Base-by-base conservation (phyloP, 2,329 filamentous ascomycete species). In the Trichophyton mentagrophytes region DNA sequence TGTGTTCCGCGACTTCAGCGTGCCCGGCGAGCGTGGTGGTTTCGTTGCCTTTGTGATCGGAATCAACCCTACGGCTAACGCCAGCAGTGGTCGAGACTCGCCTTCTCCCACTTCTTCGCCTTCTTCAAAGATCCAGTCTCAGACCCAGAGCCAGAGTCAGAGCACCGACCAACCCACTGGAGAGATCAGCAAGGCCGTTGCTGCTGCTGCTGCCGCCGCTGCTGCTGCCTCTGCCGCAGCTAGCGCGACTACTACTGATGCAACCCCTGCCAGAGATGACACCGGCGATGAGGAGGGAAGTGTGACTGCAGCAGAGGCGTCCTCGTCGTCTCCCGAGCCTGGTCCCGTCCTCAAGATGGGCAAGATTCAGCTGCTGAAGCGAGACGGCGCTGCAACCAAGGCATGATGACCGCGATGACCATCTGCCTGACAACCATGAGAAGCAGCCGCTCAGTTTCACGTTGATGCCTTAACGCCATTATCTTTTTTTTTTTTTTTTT, bases 1-100 rank as follows among this genome's bases (percentile, higher is more conserved):
- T 71, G 88, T 89, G 0, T 99, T 92, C 75, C 87, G 92, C 60
- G 93, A 99, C 74, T 99, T 99, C 74, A 93, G 88, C 42, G 91
- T 96, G 8, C 90, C 91, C 1, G 92, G 92, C n/a, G 93, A 97
- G 73, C 83, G 90, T 76, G 91, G 90, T 62, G 92, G 76, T 17
- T 77, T 93, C 49, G 79, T 85, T 22, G 84, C 84, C 42, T 84
- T 83, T 8, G 84, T 86, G 60, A 70, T 86, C 5, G 84, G 84
- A 7, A 82, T 86, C 61, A 82, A 86, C 68, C 81, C 83, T 0
- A 80, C 76, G 61, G 84, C 79, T 69, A 33, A 17, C 13, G 20
- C 55, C 13, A 7, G 1, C 36, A 84, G 79, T 66, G 82, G 84
- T 64, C 76, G 69, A 70, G 70, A 77, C 66, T 62, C 66, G 68